Base-by-base conservation (phyloP, 495 filamentous ascomycete species). In the Thermothielavioides terrestris region DNA sequence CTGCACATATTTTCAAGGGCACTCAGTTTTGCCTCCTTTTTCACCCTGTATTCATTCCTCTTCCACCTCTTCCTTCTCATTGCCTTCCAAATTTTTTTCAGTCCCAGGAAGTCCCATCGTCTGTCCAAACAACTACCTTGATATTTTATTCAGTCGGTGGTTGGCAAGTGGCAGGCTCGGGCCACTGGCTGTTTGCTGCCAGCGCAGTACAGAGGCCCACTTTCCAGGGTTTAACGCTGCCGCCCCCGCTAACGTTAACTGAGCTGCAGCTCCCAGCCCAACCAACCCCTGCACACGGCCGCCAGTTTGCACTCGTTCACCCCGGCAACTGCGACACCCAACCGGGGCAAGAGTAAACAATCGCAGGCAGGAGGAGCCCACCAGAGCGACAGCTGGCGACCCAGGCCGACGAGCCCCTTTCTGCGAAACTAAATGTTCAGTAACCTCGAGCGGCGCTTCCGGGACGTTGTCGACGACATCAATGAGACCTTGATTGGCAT, bases 401-500 rank as follows among this genome's bases (percentile, higher is more conserved):
- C 27, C 37, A 40, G n/a, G n/a, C 15, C 3, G 32, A 40, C 50
- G 12, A 34, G 18, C 17, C 11, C 15, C 12, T 17, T 10, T 22
- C n/a, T 12, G n/a, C 12, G 12, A 18, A 49, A 31, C 31, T 54
- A 46, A 34, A 72, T 74, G 70, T 68, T 60, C 56, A 52, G 53
- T 59, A 63, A 62, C 55, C 63, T 65, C 40, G 56, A 60, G 41
- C 56, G 47, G 42, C 62, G 70, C 34, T 67, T 61, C 39, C 52
- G 57, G 55, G 58, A 68, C 39, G 60, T 64, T 18, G 47, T 76
- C 58, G 43, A 57, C 34, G 64, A 71, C 42, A 67, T 74, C 47
- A 57, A 65, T 46, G 63, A 73, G 39, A 69, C 65, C 48, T 57
- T 77, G 54, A 63, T 63, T 64, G 68, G 60, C 55, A 72, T 76